Percentiles rank a stretch among this genome's conserved stretches.
These are phyloP conservation scores for Trichosporon coremiiforme DNA, from an alignment of 1,284 basidiomycete species.

Conservation along the genomic window DNA sequence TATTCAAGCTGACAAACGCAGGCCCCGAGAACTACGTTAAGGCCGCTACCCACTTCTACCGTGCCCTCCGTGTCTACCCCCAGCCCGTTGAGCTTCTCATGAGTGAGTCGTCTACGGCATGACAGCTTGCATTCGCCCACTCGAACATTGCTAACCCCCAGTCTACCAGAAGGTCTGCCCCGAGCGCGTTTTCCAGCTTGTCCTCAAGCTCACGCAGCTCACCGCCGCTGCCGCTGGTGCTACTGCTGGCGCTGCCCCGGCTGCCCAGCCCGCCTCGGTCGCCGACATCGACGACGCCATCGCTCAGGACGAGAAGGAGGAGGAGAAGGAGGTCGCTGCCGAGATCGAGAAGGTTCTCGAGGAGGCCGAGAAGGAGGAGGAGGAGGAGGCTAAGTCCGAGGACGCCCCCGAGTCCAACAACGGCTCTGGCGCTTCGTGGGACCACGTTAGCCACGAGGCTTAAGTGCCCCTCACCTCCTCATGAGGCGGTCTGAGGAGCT, in stretches of 20 bases:
- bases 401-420: conserved; percentile 25
- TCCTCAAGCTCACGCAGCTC: conserved; percentile 74
- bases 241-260: conserved; percentile 20
- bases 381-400: conserved; percentile 21
- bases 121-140: too few species aligned
- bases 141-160: conserved; percentile 25
- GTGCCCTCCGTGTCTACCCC: conserved; percentile 91
- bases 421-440: conserved; percentile 31
- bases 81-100: conserved; percentile 85
- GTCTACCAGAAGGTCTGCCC: conserved; percentile 91
- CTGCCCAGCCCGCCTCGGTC: conserved; percentile 11
- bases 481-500: not conserved
- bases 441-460: conserved; percentile 28
- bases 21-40: conserved; percentile 74
- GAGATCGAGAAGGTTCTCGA: conserved; percentile 22
- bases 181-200: conserved; percentile 80
- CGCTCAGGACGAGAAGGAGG: conserved; percentile 21
- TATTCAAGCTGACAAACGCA: conserved; percentile 47
- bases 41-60: conserved; percentile 88
- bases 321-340: conserved; percentile 20
- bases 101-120: conserved; percentile 53
- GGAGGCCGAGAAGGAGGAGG: conserved; percentile 22
- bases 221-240: conserved; percentile 29
- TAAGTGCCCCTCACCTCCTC: conserved; percentile 2
- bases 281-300: conserved; percentile 22